Evolutionary conservation across 2,329 filamentous ascomycete species (phyloP).

Genomic region (Paramyrothecium roridum): DNA sequence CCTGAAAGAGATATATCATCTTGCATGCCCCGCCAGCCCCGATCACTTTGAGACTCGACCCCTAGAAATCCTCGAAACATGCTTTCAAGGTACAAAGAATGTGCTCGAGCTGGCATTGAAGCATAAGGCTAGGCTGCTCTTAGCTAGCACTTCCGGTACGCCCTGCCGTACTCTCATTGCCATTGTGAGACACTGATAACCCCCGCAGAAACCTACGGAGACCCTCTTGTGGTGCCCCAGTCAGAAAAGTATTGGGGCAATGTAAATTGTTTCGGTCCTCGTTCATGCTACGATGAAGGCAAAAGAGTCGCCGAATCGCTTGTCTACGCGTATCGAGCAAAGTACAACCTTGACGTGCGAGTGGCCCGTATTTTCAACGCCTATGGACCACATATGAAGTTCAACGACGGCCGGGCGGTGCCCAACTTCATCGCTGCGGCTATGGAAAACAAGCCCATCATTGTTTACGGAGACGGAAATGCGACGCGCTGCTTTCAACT

Average conservation of each 20-base stretch:
- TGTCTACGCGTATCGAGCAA: conserved; percentile 20
- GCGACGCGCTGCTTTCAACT: conserved; percentile 10
- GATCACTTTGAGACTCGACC: conserved; percentile 7
- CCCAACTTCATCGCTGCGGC: conserved; percentile 10
- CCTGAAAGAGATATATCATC: conserved; percentile 9
- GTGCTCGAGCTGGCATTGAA: conserved; percentile 6
- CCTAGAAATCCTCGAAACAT: conserved; percentile 9
- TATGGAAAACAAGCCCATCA: conserved; percentile 5
- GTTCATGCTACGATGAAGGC: conserved; percentile 39
- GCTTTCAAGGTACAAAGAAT: conserved; percentile 9
- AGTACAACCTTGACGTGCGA: conserved; percentile 16
- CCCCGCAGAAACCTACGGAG: conserved; percentile 6
- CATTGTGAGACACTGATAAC: background rate
- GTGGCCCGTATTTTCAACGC: conserved; percentile 13
- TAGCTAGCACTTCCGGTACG: conserved; percentile 10
- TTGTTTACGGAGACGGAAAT: conserved; percentile 6
- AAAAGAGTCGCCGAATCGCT: conserved; percentile 35
- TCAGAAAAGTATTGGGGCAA: conserved; percentile 32
- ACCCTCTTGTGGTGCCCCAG: conserved; percentile 6
- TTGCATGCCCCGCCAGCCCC: conserved; percentile 10
- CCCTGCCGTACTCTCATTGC: background rate
- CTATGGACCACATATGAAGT: conserved; percentile 9
- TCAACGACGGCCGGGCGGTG: conserved; percentile 8
- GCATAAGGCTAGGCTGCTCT: conserved; percentile 4
- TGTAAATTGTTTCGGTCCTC: conserved; percentile 35